Percentiles rank a stretch among this genome's conserved stretches.
Evolutionary conservation across 1,284 basidiomycete genomes (phyloP).

Genomic region (Tylopilus sp.): DNA sequence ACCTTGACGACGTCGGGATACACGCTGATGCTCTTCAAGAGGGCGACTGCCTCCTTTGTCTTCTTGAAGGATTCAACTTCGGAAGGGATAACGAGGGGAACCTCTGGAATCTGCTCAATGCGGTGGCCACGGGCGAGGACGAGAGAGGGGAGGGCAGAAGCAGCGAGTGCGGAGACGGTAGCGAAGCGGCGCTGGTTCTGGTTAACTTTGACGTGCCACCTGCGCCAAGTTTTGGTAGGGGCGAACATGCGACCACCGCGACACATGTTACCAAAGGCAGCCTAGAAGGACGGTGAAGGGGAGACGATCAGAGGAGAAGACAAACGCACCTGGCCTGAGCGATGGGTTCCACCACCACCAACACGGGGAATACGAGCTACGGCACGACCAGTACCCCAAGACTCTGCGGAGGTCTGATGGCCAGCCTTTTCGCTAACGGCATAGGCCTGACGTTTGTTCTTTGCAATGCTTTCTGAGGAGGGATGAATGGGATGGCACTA

Average conservation of each 20-base stretch:
- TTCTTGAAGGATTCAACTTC: constrained; percentile 86
- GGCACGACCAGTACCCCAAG: constrained; percentile 99
- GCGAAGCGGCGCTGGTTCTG: constrained; percentile 99
- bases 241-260: constrained; percentile 99
- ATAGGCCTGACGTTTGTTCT: constrained; percentile 99
- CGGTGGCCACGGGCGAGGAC: constrained; percentile 99
- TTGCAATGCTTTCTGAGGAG: constrained; percentile 87
- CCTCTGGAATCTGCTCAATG: constrained; percentile 96
- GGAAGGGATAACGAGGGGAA: constrained; percentile 88
- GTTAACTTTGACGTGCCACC: constrained; percentile 99
- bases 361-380: constrained; percentile 99
- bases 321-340: constrained; percentile 80
- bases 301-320: background rate
- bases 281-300: constrained; percentile 44
- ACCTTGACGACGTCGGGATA: constrained; percentile 96
- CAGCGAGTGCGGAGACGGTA: constrained; percentile 95
- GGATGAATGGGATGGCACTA: background rate
- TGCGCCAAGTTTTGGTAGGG: constrained; percentile 99
- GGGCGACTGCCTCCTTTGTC: constrained; percentile 96
- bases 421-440: constrained; percentile 97
- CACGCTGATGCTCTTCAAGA: constrained; percentile 90
- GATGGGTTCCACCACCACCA: constrained; percentile 97
- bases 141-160: constrained; percentile 96
- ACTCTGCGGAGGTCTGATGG: constrained; percentile 98
- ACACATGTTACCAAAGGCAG: constrained; percentile 99